phyloP scores from a whole-genome alignment of 257 asterid genomes.

The Echium plantagineum region DNA sequence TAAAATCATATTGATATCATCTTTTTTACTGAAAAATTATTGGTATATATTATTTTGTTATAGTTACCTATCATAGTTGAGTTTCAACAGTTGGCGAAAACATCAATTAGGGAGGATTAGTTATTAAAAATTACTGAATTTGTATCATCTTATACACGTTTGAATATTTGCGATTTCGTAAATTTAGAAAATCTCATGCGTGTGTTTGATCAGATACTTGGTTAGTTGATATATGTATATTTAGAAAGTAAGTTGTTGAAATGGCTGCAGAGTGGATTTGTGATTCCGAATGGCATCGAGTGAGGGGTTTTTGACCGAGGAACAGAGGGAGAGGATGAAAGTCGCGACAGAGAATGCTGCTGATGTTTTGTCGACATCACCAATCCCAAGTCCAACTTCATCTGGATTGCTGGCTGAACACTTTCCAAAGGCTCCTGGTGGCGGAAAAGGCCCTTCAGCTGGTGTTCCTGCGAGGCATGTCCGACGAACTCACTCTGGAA shows the following conservation, averaged over 20 bases:
- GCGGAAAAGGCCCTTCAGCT: constrained; percentile 46
- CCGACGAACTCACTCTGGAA: constrained; percentile 71
- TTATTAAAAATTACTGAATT: no score
- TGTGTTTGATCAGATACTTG: neutral
- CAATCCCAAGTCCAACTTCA: constrained; percentile 41
- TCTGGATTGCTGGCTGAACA: constrained; percentile 48
- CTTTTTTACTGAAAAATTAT: no score
- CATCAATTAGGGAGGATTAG: no score
- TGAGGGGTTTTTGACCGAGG: constrained; percentile 84
- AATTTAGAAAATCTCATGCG: no score
- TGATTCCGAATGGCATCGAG: constrained; percentile 54
- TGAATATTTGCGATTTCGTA: no score
- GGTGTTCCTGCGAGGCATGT: constrained; percentile 52
- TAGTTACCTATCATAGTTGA: no score
- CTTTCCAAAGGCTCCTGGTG: constrained; percentile 58
- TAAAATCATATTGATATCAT: no score
- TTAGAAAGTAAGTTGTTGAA: neutral
- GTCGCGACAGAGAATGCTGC: constrained; percentile 54
- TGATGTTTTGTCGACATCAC: constrained; percentile 54
- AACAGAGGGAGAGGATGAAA: constrained; percentile 73
- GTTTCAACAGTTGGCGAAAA: no score
- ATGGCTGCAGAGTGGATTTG: constrained; percentile 5
- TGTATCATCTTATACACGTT: no score
- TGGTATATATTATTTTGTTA: no score
- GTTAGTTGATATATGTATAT: neutral